phyloP scores from a whole-genome alignment of 2,329 filamentous ascomycete species.

The Monilinia laxa region DNA sequence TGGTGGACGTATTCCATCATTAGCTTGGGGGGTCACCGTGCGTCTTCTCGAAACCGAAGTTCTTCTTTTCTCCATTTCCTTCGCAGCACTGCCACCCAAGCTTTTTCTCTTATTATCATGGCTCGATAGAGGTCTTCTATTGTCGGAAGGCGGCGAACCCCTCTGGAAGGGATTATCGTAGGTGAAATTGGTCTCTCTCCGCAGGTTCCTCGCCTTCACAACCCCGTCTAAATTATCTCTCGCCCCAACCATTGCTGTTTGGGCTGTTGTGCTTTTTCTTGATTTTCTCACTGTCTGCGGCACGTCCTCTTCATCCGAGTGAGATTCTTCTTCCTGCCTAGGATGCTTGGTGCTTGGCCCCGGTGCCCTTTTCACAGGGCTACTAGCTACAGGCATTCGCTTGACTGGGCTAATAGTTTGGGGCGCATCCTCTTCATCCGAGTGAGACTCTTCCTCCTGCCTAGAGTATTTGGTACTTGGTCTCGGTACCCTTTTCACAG shows the following conservation, averaged over 20 bases:
- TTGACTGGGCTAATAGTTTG: constrained; percentile 45
- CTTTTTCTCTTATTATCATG: constrained; percentile 49
- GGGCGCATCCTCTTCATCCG: constrained; percentile 45
- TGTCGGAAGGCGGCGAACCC: constrained; percentile 66
- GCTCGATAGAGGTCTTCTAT: constrained; percentile 47
- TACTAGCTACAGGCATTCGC: constrained; percentile 52
- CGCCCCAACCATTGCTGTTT: constrained; percentile 50
- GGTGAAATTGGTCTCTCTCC: constrained; percentile 69
- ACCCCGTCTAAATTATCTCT: constrained; percentile 52
- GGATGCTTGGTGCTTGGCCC: constrained; percentile 55
- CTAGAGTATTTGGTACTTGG: constrained; percentile 55
- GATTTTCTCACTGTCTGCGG: constrained; percentile 51
- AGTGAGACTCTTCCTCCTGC: constrained; percentile 51
- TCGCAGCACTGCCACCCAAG: constrained; percentile 41
- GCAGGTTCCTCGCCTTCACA: constrained; percentile 27
- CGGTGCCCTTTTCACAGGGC: constrained; percentile 51
- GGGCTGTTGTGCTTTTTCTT: constrained; percentile 49
- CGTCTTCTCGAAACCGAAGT: constrained; percentile 48
- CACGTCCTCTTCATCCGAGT: constrained; percentile 44
- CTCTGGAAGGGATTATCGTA: constrained; percentile 93
- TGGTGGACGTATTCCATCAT: constrained; percentile 54
- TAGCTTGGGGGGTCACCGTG: constrained; percentile 48
- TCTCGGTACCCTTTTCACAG: constrained; percentile 53
- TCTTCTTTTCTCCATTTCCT: constrained; percentile 43
- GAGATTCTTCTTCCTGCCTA: constrained; percentile 52